These are phyloP conservation scores for Cupressus sempervirens DNA, from an alignment of 75 land plant genomes.

Conservation along the genomic window DNA sequence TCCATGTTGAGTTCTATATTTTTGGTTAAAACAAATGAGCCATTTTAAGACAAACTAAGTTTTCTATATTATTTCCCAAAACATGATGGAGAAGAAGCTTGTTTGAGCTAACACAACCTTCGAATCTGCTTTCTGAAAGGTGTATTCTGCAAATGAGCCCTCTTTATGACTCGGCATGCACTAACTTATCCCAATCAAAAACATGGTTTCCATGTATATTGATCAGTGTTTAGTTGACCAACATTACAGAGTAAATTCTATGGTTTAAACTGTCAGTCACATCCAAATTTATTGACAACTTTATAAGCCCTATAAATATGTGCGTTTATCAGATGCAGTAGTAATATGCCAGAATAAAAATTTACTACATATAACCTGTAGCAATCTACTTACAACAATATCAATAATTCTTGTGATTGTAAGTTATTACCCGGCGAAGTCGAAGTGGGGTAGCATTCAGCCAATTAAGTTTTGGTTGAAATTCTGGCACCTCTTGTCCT, in stretches of 20 bases:
- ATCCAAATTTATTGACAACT: background rate
- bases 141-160: background rate
- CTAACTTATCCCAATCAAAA: background rate
- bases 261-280: background rate
- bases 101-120: background rate
- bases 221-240: background rate
- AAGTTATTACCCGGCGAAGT: slow-evolving; percentile 55
- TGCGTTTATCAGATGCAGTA: background rate
- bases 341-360: background rate
- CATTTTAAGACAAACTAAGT: background rate
- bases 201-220: background rate
- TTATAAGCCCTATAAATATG: background rate
- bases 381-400: background rate
- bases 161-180: background rate
- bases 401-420: background rate
- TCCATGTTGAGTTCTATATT: background rate
- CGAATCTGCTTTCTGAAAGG: background rate
- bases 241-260: background rate
- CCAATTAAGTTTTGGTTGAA: slow-evolving; percentile 91
- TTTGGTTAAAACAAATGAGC: background rate
- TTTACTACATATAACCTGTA: background rate
- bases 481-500: slow-evolving; percentile 75
- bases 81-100: background rate
- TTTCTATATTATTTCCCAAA: background rate
- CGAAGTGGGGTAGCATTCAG: slow-evolving; percentile 83